Evolutionary conservation across 768 basidiomycete genomes (phyloP), one percentile per base, ranked within the genome.

Genomic region (Trametes cinnabarina): DNA sequence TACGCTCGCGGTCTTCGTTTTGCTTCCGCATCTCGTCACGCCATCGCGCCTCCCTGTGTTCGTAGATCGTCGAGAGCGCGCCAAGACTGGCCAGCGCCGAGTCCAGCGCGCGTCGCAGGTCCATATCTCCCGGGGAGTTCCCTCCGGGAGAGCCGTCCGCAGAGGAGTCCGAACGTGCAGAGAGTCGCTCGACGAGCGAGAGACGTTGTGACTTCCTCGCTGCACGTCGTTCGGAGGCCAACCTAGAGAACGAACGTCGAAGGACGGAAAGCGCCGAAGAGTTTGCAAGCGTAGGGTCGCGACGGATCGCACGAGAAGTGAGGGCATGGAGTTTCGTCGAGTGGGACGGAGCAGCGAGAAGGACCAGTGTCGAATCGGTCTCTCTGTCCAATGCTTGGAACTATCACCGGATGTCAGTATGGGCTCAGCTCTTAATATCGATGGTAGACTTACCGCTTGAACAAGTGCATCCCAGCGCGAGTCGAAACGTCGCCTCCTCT

Each of bases 311-410:
- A 8, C 90, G 83, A 23, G 88, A 91, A 3, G 80, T 82, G 23
- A 89, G 69, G 3, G 82, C 68, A 61, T 88, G 81, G 6, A 88
- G 66, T 63, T 86, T 87, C 15, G 81, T 83, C 12, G 84, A 77
- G 66, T 92, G 89, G 2, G 88, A 83, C 0, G 90, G 90, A 0
- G 89, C 81, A 4, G 89, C 89, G 23, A 92, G 73, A 0, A 92
- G 72, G 23, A 92, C 71, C 75, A 92, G 79, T 0, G 88, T 91
- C 10, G 89, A 79, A 63, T 92, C 90, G 3, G 90, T 92, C 69
- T 91, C 87, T 42, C 88, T 79, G 72, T 92, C 90, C 28, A 92
- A 73, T 30, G 79, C 79, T 73, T 89, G 86, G 78, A 92, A 87
- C 90, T 92, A 25, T 14, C 9, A 7, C 7, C 22, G 26, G 6